A percentile compares a stretch with the other conserved stretches of the same genome.
phyloP scores from a whole-genome alignment of 1,284 basidiomycete species.

The Apiotrichum siamense region DNA sequence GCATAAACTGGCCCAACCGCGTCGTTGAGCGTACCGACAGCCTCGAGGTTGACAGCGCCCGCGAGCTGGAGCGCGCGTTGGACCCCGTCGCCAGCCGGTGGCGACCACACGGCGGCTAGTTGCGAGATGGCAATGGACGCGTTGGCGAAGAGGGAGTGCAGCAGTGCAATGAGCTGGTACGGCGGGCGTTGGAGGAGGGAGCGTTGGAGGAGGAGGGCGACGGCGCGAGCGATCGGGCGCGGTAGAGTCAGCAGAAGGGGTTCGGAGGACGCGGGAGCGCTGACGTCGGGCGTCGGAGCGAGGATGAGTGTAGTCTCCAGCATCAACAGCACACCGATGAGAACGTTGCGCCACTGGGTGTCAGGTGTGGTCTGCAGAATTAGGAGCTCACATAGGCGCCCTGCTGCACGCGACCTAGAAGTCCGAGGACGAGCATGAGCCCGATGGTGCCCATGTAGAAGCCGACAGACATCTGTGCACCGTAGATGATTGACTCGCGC shows the following conservation, averaged over 20 bases:
- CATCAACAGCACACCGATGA: conserved; percentile 58
- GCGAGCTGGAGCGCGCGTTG: background rate
- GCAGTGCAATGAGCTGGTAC: conserved; percentile 28
- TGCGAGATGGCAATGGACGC: conserved; percentile 32
- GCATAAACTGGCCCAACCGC: conserved; percentile 2
- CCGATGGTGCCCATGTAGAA: conserved; percentile 8
- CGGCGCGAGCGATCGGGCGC: background rate
- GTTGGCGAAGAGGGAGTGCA: conserved; percentile 31
- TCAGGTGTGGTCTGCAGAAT: background rate
- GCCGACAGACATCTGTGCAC: background rate
- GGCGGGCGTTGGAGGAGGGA: conserved; percentile 12
- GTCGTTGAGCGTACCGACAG: background rate
- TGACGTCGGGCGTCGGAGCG: conserved; percentile 17
- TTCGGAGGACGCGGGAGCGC: background rate
- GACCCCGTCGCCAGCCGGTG: background rate
- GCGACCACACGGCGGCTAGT: conserved; percentile 32
- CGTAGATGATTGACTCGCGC: conserved; percentile 8
- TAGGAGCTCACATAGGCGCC: conserved; percentile 59
- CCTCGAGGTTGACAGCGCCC: background rate
- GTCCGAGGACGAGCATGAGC: conserved; percentile 3
- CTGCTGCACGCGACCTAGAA: conserved; percentile 57
- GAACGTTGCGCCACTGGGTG: conserved; percentile 64
- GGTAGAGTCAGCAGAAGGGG: conserved; percentile 11
- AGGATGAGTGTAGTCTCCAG: conserved; percentile 42
- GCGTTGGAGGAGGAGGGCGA: conserved; percentile 4